phyloP scores from a whole-genome alignment of 148 eudicot genomes.

The Rhododendron kiyosumense region DNA sequence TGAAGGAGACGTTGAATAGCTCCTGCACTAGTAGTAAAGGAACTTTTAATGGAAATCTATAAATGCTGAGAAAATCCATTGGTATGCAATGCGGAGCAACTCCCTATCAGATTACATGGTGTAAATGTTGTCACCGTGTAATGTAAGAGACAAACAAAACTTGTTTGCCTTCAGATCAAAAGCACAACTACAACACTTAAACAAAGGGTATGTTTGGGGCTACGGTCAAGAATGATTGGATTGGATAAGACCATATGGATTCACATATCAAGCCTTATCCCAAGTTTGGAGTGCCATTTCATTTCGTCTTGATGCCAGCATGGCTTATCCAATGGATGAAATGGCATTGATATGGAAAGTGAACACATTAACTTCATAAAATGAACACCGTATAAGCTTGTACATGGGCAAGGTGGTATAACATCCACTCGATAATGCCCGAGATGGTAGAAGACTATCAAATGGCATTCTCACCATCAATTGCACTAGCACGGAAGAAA shows the following conservation, averaged over 20 bases:
- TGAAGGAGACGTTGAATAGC: conserved; percentile 84
- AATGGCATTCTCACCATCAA: not conserved
- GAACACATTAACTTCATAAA: not conserved
- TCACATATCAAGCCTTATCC: not conserved
- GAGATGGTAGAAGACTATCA: not conserved
- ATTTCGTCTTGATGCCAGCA: not conserved
- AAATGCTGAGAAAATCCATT: not conserved
- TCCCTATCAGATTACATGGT: not conserved
- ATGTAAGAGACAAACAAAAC: not conserved
- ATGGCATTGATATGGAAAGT: not conserved
- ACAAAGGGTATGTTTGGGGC: not conserved
- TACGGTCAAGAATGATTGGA: not conserved
- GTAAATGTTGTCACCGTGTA: not conserved
- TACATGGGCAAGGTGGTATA: not conserved
- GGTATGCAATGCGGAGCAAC: not conserved
- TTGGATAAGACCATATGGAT: not conserved
- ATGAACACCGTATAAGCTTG: not conserved
- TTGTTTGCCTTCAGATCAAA: not conserved
- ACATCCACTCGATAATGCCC: not conserved
- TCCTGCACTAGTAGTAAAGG: conserved; percentile 41
- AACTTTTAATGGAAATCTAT: not conserved
- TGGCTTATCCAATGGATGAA: not conserved
- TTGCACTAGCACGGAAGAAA: not conserved
- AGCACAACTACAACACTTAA: not conserved
- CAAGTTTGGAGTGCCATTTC: not conserved